Conservation (phyloP, 371 early-diverging fungal species). For the Syncephalastrum contaminatum region DNA sequence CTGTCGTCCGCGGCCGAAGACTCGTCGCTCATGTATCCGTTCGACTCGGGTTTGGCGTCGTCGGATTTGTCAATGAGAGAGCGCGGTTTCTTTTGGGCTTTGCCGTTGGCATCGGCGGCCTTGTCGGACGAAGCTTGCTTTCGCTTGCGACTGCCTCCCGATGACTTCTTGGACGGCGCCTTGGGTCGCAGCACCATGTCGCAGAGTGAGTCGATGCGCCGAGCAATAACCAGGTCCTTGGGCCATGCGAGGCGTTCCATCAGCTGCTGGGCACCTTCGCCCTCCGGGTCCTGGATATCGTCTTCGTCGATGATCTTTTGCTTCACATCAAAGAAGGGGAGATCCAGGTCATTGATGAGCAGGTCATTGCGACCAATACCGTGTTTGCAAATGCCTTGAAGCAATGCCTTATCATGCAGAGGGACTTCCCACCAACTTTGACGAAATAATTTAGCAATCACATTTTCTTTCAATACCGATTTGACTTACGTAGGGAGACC, state of each 20-base stretch:
- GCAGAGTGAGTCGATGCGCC: constrained; percentile 61
- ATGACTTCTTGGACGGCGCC: constrained; percentile 36
- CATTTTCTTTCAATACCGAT: background rate
- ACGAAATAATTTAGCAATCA: constrained; percentile 17
- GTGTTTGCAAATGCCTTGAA: constrained; percentile 70
- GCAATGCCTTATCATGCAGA: constrained; percentile 66
- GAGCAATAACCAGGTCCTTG: constrained; percentile 58
- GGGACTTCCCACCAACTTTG: constrained; percentile 71
- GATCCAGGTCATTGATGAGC: constrained; percentile 62
- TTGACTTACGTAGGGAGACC: constrained; percentile 44
- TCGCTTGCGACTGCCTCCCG: constrained; percentile 25
- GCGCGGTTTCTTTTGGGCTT: background rate
- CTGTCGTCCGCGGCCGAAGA: constrained; percentile 22
- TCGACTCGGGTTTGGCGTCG: background rate
- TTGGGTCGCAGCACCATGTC: constrained; percentile 59
- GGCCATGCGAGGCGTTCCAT: constrained; percentile 57
- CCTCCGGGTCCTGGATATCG: constrained; percentile 21
- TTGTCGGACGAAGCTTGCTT: constrained; percentile 10
- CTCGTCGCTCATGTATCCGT: background rate
- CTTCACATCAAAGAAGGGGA: constrained; percentile 55
- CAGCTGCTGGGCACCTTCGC: constrained; percentile 21
- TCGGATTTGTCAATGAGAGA: too few relatives aligned
- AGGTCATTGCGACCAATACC: constrained; percentile 72
- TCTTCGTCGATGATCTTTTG: constrained; percentile 26
- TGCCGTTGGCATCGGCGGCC: background rate